These are phyloP conservation scores for Cytospora piceicola DNA, from an alignment of 2,329 filamentous ascomycete genomes.

Conservation along the genomic window DNA sequence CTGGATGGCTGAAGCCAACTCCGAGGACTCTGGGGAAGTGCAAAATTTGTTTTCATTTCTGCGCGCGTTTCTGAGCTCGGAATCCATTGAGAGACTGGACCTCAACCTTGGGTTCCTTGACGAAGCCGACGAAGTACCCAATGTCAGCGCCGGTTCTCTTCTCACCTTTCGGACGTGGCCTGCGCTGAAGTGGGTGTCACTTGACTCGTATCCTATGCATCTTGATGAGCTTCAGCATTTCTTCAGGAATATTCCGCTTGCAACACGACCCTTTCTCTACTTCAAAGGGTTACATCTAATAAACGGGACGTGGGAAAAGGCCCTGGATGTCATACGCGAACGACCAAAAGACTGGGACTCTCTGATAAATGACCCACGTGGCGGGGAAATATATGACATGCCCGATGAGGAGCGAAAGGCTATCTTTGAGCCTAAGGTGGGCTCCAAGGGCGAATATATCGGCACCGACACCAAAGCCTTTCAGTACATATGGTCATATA, in stretches of 20 bases:
- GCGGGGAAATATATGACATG: not conserved
- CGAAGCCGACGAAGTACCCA: not conserved
- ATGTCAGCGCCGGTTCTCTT: conserved; percentile 1
- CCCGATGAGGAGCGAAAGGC: conserved; percentile 1
- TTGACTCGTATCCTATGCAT: not conserved
- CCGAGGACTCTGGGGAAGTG: not conserved
- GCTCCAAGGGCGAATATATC: not conserved
- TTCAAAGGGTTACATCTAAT: not conserved
- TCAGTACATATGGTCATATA: not conserved
- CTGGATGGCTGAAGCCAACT: not conserved
- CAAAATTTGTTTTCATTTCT: not conserved
- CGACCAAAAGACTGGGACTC: not conserved
- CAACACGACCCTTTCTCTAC: not conserved
- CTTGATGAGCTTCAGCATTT: not conserved
- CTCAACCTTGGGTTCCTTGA: conserved; percentile 1
- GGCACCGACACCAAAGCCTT: not conserved
- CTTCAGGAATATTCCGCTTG: not conserved
- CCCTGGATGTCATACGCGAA: conserved; percentile 3
- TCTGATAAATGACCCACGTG: not conserved
- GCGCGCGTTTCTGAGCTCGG: not conserved
- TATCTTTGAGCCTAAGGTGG: not conserved
- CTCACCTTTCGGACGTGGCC: conserved; percentile 2
- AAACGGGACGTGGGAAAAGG: not conserved
- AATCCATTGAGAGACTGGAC: not conserved
- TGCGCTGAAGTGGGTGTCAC: not conserved